These are phyloP conservation scores for Metschnikowia aberdeeniae DNA, from an alignment of 805 yeast species.

Conservation along the genomic window DNA sequence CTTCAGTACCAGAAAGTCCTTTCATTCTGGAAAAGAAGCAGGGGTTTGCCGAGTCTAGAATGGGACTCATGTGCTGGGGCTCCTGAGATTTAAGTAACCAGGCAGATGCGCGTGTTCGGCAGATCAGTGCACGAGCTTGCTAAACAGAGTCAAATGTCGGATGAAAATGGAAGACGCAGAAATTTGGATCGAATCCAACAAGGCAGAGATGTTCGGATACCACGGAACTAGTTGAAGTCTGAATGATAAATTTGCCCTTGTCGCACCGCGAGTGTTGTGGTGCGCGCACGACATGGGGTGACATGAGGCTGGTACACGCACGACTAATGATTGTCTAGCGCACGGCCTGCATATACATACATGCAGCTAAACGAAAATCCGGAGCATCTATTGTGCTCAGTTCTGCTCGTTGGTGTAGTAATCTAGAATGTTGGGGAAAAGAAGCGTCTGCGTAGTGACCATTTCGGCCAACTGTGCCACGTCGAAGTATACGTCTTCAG, in stretches of 20 bases:
- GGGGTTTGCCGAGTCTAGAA: no score
- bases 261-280: conserved; percentile 2
- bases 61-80: no score
- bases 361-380: not conserved
- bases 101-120: no score
- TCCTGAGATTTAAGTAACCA: no score
- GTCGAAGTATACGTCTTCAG: conserved; percentile 14
- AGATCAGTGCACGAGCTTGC: no score
- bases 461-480: conserved; percentile 17
- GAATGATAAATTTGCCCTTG: not conserved
- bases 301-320: conserved; percentile 3
- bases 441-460: conserved; percentile 14
- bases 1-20: not conserved
- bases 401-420: conserved; percentile 9
- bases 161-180: no score
- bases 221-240: not conserved
- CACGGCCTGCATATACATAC: not conserved
- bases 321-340: conserved; percentile 1
- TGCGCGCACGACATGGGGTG: conserved; percentile 11
- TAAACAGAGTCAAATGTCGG: no score
- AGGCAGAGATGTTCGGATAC: no score
- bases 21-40: not conserved
- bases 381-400: not conserved
- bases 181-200: no score
- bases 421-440: conserved; percentile 15